Evolutionary conservation across 305 asterid genomes (phyloP), one percentile per base, ranked within the genome.

Genomic region (Salvia sclarea): DNA sequence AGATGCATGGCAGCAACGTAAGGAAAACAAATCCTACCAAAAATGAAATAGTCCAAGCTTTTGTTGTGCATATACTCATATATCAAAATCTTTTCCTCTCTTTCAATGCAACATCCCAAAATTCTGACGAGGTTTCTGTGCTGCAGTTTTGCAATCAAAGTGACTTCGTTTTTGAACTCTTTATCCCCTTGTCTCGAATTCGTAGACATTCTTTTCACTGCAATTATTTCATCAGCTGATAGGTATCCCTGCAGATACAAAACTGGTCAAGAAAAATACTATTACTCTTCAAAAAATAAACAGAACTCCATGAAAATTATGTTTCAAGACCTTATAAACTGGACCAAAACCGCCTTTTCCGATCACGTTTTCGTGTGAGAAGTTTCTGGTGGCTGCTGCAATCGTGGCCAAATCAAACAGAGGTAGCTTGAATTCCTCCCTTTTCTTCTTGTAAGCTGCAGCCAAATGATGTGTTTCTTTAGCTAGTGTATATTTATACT

Each of bases 331-430:
- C 69, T 52, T 60, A 45, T 70, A 70, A 61, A 70, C 75, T 1
- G 75, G 63, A 25, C 75, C 75, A 38, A 70, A 70, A 52, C 75
- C 75, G 1, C 75, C 75, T 61, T 70, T 69, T 25, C 75, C 75
- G 13, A 70, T 61, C 5, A 62, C 4, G 8, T 61, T 70, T 40
- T 62, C 47, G 5, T 3, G 25, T 28, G 75, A 40, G n/a, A 70
- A 70, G 37, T 70, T 49, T 38, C 41, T 50, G 28, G 75, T 70
- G 5, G 75, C 75, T 6, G 69, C 69, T 52, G 64, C 57, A 50
- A 70, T 70, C 13, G 75, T 70, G 24, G 56, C 57, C 69, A 50
- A 61, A 28, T 22, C 25, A 30, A 61, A 70, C 13, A 61, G 18
- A 70, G 75, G 75, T 52, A 61, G 41, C 14, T 70, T 69, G 0